Evolutionary conservation across 1,284 basidiomycete genomes (phyloP).

Genomic region (Cutaneotrichosporon dermatis): DNA sequence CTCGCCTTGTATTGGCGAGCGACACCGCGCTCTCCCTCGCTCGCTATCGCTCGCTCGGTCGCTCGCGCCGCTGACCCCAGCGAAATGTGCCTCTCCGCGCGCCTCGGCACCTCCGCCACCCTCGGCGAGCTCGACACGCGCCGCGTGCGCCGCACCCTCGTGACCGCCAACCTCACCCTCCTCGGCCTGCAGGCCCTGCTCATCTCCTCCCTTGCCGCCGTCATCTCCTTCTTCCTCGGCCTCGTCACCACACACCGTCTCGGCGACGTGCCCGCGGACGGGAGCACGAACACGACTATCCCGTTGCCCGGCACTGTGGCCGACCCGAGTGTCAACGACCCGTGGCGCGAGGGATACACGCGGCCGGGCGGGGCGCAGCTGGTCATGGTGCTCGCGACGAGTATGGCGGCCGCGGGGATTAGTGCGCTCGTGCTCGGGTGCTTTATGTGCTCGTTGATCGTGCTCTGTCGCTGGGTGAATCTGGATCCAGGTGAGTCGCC

Average conservation of each 20-base stretch:
- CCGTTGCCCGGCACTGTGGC: slow-evolving; percentile 12
- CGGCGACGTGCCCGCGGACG: slow-evolving; percentile 29
- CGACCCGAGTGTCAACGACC: slow-evolving; percentile 16
- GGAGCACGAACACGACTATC: background rate
- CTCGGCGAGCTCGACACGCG: slow-evolving; percentile 83
- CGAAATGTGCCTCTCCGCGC: slow-evolving; percentile 52
- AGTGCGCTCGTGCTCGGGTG: slow-evolving; percentile 77
- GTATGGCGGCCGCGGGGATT: slow-evolving; percentile 80
- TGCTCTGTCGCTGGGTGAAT: slow-evolving; percentile 68
- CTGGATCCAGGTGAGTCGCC: slow-evolving; percentile 70
- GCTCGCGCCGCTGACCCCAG: background rate
- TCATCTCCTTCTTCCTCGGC: slow-evolving; percentile 71
- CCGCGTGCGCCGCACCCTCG: slow-evolving; percentile 60
- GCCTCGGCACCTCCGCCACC: slow-evolving; percentile 53
- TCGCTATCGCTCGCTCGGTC: too few relatives aligned
- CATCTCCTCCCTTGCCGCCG: slow-evolving; percentile 80
- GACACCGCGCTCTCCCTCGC: too few relatives aligned
- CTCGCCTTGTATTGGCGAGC: too few relatives aligned
- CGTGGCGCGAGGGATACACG: slow-evolving; percentile 47
- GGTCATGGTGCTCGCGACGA: slow-evolving; percentile 77
- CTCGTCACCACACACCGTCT: slow-evolving; percentile 56
- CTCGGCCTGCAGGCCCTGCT: slow-evolving; percentile 90
- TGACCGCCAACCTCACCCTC: slow-evolving; percentile 77
- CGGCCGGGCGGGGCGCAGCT: slow-evolving; percentile 53
- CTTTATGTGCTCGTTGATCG: slow-evolving; percentile 84